Evolutionary conservation across 2,329 filamentous ascomycete genomes (phyloP).

Genomic region (Talaromyces piceae): DNA sequence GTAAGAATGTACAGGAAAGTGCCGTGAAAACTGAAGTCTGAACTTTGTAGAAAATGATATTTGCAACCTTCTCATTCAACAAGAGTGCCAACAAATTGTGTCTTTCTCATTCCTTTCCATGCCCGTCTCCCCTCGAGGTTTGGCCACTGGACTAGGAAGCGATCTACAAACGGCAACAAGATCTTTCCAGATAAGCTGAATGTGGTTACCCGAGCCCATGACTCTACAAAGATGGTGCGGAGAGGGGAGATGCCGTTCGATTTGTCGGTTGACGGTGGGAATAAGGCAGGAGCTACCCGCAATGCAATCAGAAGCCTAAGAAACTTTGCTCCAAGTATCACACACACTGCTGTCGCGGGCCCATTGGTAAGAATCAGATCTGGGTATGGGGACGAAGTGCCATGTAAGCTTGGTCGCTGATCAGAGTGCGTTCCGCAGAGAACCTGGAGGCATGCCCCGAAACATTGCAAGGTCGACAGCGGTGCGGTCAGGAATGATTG

Average conservation of each 20-base stretch:
- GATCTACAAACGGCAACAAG: slow-evolving; percentile 63
- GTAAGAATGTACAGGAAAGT: too few species aligned
- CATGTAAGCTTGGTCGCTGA: slow-evolving; percentile 19
- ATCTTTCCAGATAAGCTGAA: slow-evolving; percentile 80
- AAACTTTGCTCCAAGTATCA: slow-evolving; percentile 52
- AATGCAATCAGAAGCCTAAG: slow-evolving; percentile 45
- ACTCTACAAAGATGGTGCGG: slow-evolving; percentile 80
- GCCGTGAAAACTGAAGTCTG: too few species aligned
- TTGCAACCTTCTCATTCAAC: slow-evolving; percentile 27
- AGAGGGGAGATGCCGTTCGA: slow-evolving; percentile 45
- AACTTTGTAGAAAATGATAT: too few species aligned
- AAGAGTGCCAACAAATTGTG: slow-evolving; percentile 33
- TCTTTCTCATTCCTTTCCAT: slow-evolving; percentile 32
- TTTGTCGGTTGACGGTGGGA: too few species aligned
- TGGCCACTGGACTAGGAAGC: slow-evolving; percentile 77
- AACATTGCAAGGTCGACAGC: slow-evolving; percentile 57
- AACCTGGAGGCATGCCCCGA: slow-evolving; percentile 55
- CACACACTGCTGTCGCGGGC: slow-evolving; percentile 76
- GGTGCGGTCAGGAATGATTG: slow-evolving; percentile 71
- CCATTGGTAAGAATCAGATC: slow-evolving; percentile 80
- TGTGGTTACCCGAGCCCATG: slow-evolving; percentile 76
- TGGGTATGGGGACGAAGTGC: slow-evolving; percentile 45
- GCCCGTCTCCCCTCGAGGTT: slow-evolving; percentile 45
- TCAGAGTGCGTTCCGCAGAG: slow-evolving; percentile 39
- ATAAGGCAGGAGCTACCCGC: slow-evolving; percentile 8